Evolutionary conservation across 169 alveolate genomes (phyloP).

Genomic region (Besnoitia besnoiti): DNA sequence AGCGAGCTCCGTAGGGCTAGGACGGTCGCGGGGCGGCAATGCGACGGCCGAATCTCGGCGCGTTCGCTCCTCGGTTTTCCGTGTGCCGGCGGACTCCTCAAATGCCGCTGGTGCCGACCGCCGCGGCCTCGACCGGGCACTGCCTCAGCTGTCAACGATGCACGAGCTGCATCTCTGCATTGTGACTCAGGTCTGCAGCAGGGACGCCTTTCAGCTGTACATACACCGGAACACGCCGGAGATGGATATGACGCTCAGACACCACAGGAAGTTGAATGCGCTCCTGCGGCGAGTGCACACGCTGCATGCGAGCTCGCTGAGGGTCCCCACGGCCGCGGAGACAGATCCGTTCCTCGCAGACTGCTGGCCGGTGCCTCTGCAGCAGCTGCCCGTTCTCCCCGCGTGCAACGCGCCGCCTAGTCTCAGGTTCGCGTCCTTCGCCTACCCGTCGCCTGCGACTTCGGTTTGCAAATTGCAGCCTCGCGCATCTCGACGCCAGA

Average conservation of each 20-base stretch:
- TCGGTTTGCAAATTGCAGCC: too few relatives aligned
- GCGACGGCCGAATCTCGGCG: neutral
- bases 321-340: neutral
- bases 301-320: neutral
- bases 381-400: conserved; percentile 28
- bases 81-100: neutral
- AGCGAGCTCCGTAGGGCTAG: neutral
- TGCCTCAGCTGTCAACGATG: conserved; percentile 28
- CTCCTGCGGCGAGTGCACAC: neutral
- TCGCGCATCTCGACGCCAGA: too few relatives aligned
- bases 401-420: conserved; percentile 6
- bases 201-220: conserved; percentile 46
- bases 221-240: conserved; percentile 10
- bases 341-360: neutral
- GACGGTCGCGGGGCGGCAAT: neutral
- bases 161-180: conserved; percentile 36
- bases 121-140: neutral
- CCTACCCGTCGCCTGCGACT: conserved; percentile 1
- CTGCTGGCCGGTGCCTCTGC: conserved; percentile 39
- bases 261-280: neutral
- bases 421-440: neutral
- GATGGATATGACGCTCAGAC: neutral
- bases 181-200: conserved; percentile 19
- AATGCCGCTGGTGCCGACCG: neutral
- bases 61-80: neutral